Evolutionary conservation across 495 filamentous ascomycete genomes (phyloP).

Genomic region (Thermothielavioides terrestris): DNA sequence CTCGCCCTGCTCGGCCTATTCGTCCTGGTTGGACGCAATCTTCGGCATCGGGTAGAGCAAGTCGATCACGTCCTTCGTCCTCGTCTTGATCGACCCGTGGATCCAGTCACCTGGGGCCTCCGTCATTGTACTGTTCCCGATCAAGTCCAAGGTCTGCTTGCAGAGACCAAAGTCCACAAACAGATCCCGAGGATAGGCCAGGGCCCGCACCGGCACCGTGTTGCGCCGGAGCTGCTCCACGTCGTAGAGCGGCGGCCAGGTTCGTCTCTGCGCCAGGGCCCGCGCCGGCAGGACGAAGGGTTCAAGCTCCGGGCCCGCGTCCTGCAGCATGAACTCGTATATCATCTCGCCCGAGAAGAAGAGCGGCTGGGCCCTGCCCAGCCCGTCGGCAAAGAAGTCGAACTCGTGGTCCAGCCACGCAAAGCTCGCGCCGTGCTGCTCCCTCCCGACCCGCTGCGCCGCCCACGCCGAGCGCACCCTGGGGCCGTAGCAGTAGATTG

Average conservation of each 20-base stretch:
- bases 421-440: constrained; percentile 20
- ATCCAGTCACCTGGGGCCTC: constrained; percentile 62
- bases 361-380: constrained; percentile 42
- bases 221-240: constrained; percentile 58
- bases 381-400: constrained; percentile 3
- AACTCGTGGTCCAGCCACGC: constrained; percentile 29
- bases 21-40: too few relatives aligned
- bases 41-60: constrained; percentile 14
- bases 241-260: constrained; percentile 71
- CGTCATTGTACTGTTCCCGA: constrained; percentile 63
- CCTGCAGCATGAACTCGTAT: constrained; percentile 45
- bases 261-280: constrained; percentile 49
- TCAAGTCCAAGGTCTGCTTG: constrained; percentile 56
- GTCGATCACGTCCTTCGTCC: constrained; percentile 53
- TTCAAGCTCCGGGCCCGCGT: constrained; percentile 41
- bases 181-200: constrained; percentile 80
- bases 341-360: constrained; percentile 90
- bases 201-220: constrained; percentile 68
- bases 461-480: constrained; percentile 29
- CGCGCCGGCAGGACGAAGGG: constrained; percentile 54
- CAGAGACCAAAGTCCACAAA: constrained; percentile 70
- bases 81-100: constrained; percentile 64
- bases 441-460: constrained; percentile 31
- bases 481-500: constrained; percentile 16
- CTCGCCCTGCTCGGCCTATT: too few relatives aligned